Base-by-base conservation (phyloP, 2,329 filamentous ascomycete species). In the Ambrosiella xylebori region DNA sequence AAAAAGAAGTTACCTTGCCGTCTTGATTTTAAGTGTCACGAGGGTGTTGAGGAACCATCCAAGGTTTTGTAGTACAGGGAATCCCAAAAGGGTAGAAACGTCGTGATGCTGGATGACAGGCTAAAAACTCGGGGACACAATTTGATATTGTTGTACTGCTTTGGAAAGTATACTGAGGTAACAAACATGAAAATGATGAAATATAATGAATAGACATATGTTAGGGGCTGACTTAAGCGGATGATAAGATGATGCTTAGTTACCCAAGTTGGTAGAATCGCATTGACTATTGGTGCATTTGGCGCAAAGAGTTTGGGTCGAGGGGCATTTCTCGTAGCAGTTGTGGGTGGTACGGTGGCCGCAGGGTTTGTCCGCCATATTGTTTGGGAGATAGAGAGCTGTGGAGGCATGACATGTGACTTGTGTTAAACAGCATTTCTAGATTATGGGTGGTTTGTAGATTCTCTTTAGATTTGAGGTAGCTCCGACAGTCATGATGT, bases 341-440 rank as follows among this genome's bases (percentile, higher is more conserved):
- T 47, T 39, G 53, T 60, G 61, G 7, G 60, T 56, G n/a, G 54
- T 49, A 54, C 58, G 47, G 52, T 61, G 61, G 52, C 58, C 53
- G 57, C 61, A 61, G 45, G 57, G 59, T 15, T 60, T 61, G 52
- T 60, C 51, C 41, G 61, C 58, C 61, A 61, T 61, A 15, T 47
- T 54, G 27, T 27, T 27, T 27, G 3, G 2, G 27, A 27, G 27
- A 27, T 27, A 3, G 27, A 27, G 27, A 27, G 4, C 27, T 27
- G 2, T 3, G 5, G 27, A 27, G 27, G 27, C 27, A 27, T 27
- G 27, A 27, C 4, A 27, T 3, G 27, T 27, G 27, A 27, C 27
- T 27, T 27, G 27, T 27, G 27, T 27, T 27, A 27, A 5, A 3
- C 27, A 27, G 27, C 5, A 27, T 27, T 27, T 27, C 27, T 27